Evolutionary conservation across 306 rosid species (phyloP).

Genomic region (Begonia masoniana): DNA sequence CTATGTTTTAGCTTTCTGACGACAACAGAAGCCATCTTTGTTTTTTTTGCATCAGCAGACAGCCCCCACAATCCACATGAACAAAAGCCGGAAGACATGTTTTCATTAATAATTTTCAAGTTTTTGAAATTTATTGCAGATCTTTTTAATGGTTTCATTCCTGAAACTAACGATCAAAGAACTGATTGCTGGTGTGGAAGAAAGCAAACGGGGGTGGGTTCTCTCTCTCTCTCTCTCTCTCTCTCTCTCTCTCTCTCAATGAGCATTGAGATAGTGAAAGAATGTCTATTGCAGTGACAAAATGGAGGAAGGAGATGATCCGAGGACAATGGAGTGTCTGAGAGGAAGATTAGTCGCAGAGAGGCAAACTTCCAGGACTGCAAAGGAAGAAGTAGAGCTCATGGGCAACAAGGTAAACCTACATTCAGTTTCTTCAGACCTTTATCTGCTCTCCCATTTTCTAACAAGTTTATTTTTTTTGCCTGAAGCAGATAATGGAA

Average conservation of each 20-base stretch:
- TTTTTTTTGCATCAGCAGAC: too few relatives aligned
- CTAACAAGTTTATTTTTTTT: not conserved
- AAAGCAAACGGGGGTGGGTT: too few relatives aligned
- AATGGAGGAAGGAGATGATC: conserved; percentile 39
- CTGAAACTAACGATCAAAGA: too few relatives aligned
- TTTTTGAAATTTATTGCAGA: too few relatives aligned
- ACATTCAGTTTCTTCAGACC: not conserved
- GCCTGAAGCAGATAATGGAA: conserved; percentile 38
- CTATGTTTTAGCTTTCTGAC: too few relatives aligned
- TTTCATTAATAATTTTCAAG: too few relatives aligned
- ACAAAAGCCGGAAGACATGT: too few relatives aligned
- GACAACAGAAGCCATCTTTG: too few relatives aligned
- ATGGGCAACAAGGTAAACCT: conserved; percentile 45
- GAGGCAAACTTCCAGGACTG: conserved; percentile 74
- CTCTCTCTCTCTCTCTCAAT: not conserved
- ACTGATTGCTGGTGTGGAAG: too few relatives aligned
- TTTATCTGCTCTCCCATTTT: not conserved
- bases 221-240: not conserved
- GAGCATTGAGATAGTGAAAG: conserved; percentile 2
- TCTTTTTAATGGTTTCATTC: too few relatives aligned
- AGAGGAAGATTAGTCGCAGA: conserved; percentile 89
- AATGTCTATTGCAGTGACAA: conserved; percentile 26
- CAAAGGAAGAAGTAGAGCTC: conserved; percentile 45
- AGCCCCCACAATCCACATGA: too few relatives aligned
- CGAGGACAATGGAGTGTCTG: conserved; percentile 55